A percentile compares a stretch with the other conserved stretches of the same genome.
Evolutionary conservation across 1,284 basidiomycete genomes (phyloP).

Genomic region (Microbotryum lychnidis-dioicae): DNA sequence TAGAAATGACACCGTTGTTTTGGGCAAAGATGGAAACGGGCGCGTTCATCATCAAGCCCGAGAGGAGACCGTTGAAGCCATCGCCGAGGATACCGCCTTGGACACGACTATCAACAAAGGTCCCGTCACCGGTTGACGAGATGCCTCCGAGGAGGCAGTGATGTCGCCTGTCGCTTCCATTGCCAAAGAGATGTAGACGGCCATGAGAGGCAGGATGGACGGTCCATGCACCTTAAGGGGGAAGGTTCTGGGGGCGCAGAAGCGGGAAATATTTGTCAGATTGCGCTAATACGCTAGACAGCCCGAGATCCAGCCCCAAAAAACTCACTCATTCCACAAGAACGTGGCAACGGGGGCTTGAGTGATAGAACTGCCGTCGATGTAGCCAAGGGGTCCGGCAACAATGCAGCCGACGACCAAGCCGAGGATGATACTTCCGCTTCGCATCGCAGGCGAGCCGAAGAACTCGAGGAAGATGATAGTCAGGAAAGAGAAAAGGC

Average conservation of each 20-base stretch:
- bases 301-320: not conserved
- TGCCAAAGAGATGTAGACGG: conserved; percentile 60
- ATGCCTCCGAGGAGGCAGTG: conserved; percentile 74
- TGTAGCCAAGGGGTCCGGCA: conserved; percentile 64
- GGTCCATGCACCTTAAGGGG: conserved; percentile 69
- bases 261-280: too few relatives aligned
- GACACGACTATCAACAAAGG: conserved; percentile 61
- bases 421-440: conserved; percentile 39
- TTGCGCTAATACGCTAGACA: too few relatives aligned
- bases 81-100: conserved; percentile 72
- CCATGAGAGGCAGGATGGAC: conserved; percentile 72
- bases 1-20: conserved; percentile 67
- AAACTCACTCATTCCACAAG: conserved; percentile 50
- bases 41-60: conserved; percentile 63
- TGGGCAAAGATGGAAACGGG: conserved; percentile 73
- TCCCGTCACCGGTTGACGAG: conserved; percentile 47
- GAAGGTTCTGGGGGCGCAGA: conserved; percentile 47
- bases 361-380: conserved; percentile 54
- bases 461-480: conserved; percentile 66
- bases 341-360: conserved; percentile 68
- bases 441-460: conserved; percentile 74
- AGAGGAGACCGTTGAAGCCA: conserved; percentile 55
- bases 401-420: conserved; percentile 64
- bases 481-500: conserved; percentile 68
- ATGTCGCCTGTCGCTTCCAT: conserved; percentile 84